Evolutionary conservation across 2,329 filamentous ascomycete genomes (phyloP).

Genomic region (Ophioceras dolichostomum): DNA sequence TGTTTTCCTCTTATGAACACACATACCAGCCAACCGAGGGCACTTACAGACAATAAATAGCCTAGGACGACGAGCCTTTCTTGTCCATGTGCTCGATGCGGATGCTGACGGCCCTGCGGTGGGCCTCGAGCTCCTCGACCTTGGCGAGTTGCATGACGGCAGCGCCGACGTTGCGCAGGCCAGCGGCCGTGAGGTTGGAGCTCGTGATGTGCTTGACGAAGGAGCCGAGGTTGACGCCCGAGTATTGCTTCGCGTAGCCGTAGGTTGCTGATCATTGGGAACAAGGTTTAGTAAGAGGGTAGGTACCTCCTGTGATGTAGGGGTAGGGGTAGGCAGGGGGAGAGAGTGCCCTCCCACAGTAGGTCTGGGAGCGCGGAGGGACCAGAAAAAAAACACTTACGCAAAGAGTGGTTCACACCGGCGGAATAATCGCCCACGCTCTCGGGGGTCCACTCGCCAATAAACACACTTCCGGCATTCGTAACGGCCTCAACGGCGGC

Average conservation of each 20-base stretch:
- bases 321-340: background rate
- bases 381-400: too few species aligned
- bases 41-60: too few species aligned
- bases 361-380: too few species aligned
- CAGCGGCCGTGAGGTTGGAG: conserved; percentile 76
- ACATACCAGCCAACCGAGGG: too few species aligned
- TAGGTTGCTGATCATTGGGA: conserved; percentile 97
- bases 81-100: conserved; percentile 43
- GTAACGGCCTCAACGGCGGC: conserved; percentile 65
- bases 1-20: too few species aligned
- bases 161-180: conserved; percentile 69
- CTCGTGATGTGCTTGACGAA: conserved; percentile 98
- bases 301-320: too few species aligned
- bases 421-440: conserved; percentile 97
- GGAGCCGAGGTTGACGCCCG: conserved; percentile 87
- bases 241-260: conserved; percentile 97
- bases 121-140: conserved; percentile 90
- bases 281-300: background rate
- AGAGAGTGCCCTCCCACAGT: too few species aligned
- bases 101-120: conserved; percentile 81
- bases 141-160: conserved; percentile 93
- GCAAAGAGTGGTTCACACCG: conserved; percentile 92
- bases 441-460: conserved; percentile 93
- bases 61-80: too few species aligned
- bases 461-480: conserved; percentile 93